These are phyloP conservation scores for Russula foetens DNA, from an alignment of 768 basidiomycete species.

Conservation along the genomic window DNA sequence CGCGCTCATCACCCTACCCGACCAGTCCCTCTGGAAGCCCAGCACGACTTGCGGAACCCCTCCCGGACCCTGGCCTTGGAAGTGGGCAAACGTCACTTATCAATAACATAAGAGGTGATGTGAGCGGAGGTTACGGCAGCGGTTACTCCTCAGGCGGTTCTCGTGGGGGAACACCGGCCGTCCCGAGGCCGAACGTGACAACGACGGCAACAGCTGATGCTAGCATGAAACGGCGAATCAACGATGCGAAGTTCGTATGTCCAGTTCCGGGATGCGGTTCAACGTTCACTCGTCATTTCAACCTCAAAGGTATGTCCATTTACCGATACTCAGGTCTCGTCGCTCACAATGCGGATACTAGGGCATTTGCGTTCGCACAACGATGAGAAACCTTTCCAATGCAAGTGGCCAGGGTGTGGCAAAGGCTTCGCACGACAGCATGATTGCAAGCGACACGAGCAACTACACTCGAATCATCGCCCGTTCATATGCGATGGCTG, in stretches of 20 bases:
- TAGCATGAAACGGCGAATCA: slow-evolving; percentile 76
- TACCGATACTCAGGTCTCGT: not conserved
- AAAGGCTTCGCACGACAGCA: slow-evolving; percentile 94
- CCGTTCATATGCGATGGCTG: slow-evolving; percentile 94
- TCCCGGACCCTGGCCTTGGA: slow-evolving; percentile 29
- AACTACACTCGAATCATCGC: slow-evolving; percentile 85
- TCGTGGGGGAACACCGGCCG: slow-evolving; percentile 12
- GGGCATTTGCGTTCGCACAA: slow-evolving; percentile 94
- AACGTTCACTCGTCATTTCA: slow-evolving; percentile 95
- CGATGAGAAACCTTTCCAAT: slow-evolving; percentile 91
- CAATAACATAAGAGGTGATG: not conserved
- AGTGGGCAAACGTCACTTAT: not conserved
- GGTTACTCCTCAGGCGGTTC: slow-evolving; percentile 11
- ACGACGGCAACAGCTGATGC: slow-evolving; percentile 86
- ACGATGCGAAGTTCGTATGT: slow-evolving; percentile 82
- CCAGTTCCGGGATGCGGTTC: slow-evolving; percentile 94
- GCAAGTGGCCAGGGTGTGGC: slow-evolving; percentile 89
- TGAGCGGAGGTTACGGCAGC: not conserved
- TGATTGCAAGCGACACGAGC: slow-evolving; percentile 95
- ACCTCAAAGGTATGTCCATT: slow-evolving; percentile 64
- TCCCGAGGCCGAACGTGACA: slow-evolving; percentile 79
- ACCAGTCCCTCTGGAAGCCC: slow-evolving; percentile 11
- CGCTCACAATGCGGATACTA: slow-evolving; percentile 23
- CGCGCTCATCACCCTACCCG: slow-evolving; percentile 21
- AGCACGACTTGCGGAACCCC: slow-evolving; percentile 32